Percentiles rank a stretch among this genome's conserved stretches.
Conservation (phyloP, 1,139 yeast genomes). For the Magnusiomyces fungicola region DNA sequence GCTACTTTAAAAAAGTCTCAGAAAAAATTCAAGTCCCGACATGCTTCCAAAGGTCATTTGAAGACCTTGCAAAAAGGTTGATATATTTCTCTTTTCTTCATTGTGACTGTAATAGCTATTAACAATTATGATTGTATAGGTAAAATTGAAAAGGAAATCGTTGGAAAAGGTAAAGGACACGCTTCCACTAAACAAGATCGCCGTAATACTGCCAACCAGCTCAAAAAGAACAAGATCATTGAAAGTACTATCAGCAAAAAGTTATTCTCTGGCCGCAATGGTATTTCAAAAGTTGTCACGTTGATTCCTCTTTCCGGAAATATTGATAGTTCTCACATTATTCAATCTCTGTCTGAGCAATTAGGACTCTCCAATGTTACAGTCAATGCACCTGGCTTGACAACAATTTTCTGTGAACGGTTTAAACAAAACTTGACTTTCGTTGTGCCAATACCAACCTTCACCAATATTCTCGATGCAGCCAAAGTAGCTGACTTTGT, state of each 20-base stretch:
- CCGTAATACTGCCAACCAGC: constrained; percentile 70
- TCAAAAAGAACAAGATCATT: constrained; percentile 62
- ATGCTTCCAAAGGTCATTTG: constrained; percentile 82
- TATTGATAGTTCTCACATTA: constrained; percentile 51
- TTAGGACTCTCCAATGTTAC: constrained; percentile 19
- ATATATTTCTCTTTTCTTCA: neutral
- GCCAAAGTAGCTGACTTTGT: constrained; percentile 87
- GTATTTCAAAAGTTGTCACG: constrained; percentile 78
- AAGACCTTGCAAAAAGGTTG: constrained; percentile 70
- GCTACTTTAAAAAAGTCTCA: constrained; percentile 76
- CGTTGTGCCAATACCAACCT: constrained; percentile 56
- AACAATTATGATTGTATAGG: constrained; percentile 10
- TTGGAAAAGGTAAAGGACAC: constrained; percentile 33
- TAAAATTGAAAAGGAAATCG: constrained; percentile 67
- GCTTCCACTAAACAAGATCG: constrained; percentile 60
- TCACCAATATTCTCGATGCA: constrained; percentile 71
- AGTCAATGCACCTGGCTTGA: constrained; percentile 30
- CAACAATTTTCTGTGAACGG: constrained; percentile 41
- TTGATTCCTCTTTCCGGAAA: constrained; percentile 74
- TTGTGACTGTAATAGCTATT: neutral
- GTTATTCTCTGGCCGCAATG: constrained; percentile 70
- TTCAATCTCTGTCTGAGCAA: constrained; percentile 35
- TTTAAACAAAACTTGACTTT: constrained; percentile 72
- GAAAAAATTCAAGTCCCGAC: constrained; percentile 84
- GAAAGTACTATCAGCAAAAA: constrained; percentile 43